Evolutionary conservation across 441 rosid genomes (phyloP).

Genomic region (Metrosideros polymorpha): DNA sequence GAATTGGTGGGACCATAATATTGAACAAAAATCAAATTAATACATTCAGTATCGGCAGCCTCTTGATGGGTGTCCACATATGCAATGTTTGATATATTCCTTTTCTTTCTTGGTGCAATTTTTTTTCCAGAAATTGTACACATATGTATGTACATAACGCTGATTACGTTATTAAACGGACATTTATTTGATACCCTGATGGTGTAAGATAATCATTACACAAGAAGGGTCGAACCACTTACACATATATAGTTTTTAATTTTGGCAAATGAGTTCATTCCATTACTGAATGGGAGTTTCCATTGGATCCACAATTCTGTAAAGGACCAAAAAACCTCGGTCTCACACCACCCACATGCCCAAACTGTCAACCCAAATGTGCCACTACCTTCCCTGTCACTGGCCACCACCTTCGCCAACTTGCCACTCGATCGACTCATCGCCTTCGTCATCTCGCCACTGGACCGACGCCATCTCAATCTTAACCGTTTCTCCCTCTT

Average conservation of each 20-base stretch:
- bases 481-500: neutral
- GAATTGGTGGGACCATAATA: neutral
- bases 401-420: neutral
- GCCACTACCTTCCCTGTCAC: neutral
- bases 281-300: neutral
- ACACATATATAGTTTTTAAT: neutral
- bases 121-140: neutral
- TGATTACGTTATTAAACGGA: neutral
- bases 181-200: neutral
- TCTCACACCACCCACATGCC: neutral
- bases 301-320: neutral
- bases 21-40: neutral
- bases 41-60: accelerated
- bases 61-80: neutral
- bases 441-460: neutral
- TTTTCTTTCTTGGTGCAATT: neutral
- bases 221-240: neutral
- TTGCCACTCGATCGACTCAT: neutral
- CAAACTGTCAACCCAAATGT: neutral
- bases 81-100: neutral
- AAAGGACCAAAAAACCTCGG: neutral
- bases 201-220: neutral
- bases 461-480: neutral
- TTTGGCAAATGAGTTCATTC: neutral
- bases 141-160: accelerated